Percentiles rank a stretch among this genome's conserved stretches.
These are phyloP conservation scores for Francoa sonchifolia DNA, from an alignment of 441 rosid species.

Conservation along the genomic window DNA sequence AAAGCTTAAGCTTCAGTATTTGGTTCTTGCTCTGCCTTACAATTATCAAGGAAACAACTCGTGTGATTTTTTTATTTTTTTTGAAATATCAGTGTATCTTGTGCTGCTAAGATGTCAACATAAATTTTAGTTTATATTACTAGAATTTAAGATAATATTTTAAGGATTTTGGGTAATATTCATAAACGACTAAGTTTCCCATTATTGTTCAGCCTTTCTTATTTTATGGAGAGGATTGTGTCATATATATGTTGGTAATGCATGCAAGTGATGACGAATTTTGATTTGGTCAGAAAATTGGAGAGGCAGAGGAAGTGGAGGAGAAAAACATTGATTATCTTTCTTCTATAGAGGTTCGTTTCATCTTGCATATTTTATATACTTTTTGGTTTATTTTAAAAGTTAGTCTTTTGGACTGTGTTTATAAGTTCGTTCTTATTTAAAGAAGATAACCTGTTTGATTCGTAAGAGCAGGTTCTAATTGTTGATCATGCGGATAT, in stretches of 20 bases:
- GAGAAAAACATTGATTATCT: constrained; percentile 76
- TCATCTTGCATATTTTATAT: not conserved
- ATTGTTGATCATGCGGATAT: constrained; percentile 90
- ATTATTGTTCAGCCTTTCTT: not conserved
- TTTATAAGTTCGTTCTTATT: constrained; percentile 4
- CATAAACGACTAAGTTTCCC: too few species aligned
- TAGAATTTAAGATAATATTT: too few species aligned
- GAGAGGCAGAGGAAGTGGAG: constrained; percentile 43
- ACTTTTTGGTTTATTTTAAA: constrained; percentile 6
- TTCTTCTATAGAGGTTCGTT: constrained; percentile 79
- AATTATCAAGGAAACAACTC: too few species aligned
- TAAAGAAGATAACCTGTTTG: constrained; percentile 12
- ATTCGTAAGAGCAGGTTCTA: constrained; percentile 48
- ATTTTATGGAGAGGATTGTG: not conserved
- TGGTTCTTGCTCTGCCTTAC: too few species aligned
- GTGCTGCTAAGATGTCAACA: too few species aligned
- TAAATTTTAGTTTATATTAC: too few species aligned
- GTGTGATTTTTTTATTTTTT: too few species aligned
- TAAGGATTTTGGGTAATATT: too few species aligned
- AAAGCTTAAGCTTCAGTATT: too few species aligned
- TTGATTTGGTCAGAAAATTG: constrained; percentile 52
- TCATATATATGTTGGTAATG: constrained; percentile 1
- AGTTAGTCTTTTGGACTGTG: not conserved
- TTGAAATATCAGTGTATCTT: too few species aligned
- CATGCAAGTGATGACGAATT: constrained; percentile 6